Percentiles rank a stretch among this genome's conserved stretches.
Evolutionary conservation across 441 rosid genomes (phyloP).

Genomic region (Erodium moschatum): DNA sequence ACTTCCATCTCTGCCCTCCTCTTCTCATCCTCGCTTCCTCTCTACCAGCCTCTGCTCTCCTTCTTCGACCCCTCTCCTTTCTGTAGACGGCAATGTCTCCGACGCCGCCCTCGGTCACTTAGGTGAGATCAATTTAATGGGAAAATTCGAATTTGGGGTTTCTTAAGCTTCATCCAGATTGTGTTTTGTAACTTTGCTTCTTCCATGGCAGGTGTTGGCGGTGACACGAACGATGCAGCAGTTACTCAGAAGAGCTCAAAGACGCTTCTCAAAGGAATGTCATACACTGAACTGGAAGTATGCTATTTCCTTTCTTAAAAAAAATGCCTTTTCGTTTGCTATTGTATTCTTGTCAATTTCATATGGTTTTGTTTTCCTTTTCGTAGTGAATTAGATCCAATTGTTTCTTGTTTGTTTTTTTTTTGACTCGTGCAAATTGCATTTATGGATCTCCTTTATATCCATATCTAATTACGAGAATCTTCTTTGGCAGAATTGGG

Average conservation of each 20-base stretch:
- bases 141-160: neutral
- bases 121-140: slow-evolving; percentile 15
- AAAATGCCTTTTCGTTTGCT: no score
- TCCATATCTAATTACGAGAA: neutral
- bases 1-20: slow-evolving; percentile 8
- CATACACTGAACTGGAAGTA: slow-evolving; percentile 54
- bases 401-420: neutral
- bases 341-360: no score
- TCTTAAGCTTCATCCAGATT: neutral
- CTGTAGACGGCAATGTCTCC: slow-evolving; percentile 25
- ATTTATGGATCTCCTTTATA: neutral
- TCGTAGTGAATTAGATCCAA: neutral
- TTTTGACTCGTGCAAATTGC: neutral
- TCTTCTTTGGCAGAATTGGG: slow-evolving; percentile 54
- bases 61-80: slow-evolving; percentile 22
- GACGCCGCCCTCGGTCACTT: neutral
- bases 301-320: neutral
- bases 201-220: slow-evolving; percentile 19
- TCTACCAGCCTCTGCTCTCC: slow-evolving; percentile 23
- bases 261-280: slow-evolving; percentile 64
- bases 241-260: slow-evolving; percentile 28
- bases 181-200: neutral
- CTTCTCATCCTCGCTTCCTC: slow-evolving; percentile 12
- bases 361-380: neutral
- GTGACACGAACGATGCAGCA: neutral